These are phyloP conservation scores for Dactylellina parvicollis DNA, from an alignment of 2,329 filamentous ascomycete genomes.

Conservation along the genomic window DNA sequence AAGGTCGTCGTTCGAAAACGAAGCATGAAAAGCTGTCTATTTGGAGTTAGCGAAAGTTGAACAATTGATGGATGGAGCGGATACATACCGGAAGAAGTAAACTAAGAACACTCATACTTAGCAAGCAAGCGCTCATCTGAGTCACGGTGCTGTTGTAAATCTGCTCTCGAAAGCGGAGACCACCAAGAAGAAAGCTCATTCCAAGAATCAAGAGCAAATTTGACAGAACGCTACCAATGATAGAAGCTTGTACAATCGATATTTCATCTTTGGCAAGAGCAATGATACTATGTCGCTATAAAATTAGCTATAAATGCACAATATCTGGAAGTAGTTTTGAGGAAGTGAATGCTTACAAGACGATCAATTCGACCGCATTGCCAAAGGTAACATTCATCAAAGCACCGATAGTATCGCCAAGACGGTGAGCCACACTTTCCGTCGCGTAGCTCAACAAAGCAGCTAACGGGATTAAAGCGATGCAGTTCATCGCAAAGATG, in stretches of 20 bases:
- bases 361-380: conserved; percentile 82
- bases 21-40: conserved; percentile 89
- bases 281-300: conserved; percentile 64
- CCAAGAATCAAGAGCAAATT: conserved; percentile 89
- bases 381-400: conserved; percentile 81
- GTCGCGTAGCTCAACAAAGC: conserved; percentile 77
- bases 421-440: conserved; percentile 76
- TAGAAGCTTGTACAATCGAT: conserved; percentile 87
- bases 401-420: conserved; percentile 78
- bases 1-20: conserved; percentile 71
- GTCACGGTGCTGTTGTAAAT: conserved; percentile 96
- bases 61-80: neutral
- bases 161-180: conserved; percentile 86
- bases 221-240: conserved; percentile 87
- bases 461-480: conserved; percentile 79
- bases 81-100: conserved; percentile 77
- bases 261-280: conserved; percentile 83
- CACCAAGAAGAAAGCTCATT: conserved; percentile 89
- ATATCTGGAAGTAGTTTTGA: neutral
- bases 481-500: conserved; percentile 77
- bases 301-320: conserved; percentile 50
- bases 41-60: conserved; percentile 2
- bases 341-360: conserved; percentile 67
- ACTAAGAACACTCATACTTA: conserved; percentile 90
- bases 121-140: conserved; percentile 92